Evolutionary conservation across 495 filamentous ascomycete genomes (phyloP), one percentile per base, ranked within the genome.

Genomic region (Penicillium silybi): DNA sequence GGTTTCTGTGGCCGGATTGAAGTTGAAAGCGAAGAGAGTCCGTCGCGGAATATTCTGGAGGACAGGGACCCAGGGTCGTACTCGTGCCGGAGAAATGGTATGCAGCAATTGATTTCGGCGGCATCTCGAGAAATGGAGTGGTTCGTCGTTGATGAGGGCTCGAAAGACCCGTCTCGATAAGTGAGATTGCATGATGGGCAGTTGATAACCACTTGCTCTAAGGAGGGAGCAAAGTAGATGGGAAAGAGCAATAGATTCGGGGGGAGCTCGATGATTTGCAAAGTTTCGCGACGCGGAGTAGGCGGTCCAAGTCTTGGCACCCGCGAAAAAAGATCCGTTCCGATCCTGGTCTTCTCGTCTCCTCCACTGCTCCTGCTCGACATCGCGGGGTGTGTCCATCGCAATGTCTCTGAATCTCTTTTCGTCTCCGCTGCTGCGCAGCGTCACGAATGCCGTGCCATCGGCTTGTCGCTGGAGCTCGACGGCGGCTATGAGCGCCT

Each of bases 111-210:
- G 64, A 43, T 59, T 50, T 43, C 63, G 63, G 19, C 50, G 67
- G 34, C 74, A 76, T 61, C 64, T 62, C 9, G 76, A 62, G 50
- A 72, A 79, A 38, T 63, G 69, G 59, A 85, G 67, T 48, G 83
- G 80, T 62, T 85, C 77, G 68, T 82, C 83, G 60, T 83, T 76
- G 52, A 88, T 74, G 48, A 92, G 76, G 57, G 81, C 80, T 49
- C 80, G 80, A 64, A 91, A 88, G 56, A 90, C 84, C 65, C 79
- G 71, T 68, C 85, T 81, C 44, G 88, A 85, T 57, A 95, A 80
- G 63, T 90, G 86, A 68, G 90, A 91, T 63, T 85, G 87, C 90
- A 95, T 95, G 68, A 61, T 69, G 44, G 19, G 41, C 18, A 0
- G 56, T 37, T 35, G 26, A 46, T 44, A 15, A 1, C 26, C 39